These are phyloP conservation scores for Oenanthe sinensis DNA, from an alignment of 129 eudicot species.

Conservation along the genomic window DNA sequence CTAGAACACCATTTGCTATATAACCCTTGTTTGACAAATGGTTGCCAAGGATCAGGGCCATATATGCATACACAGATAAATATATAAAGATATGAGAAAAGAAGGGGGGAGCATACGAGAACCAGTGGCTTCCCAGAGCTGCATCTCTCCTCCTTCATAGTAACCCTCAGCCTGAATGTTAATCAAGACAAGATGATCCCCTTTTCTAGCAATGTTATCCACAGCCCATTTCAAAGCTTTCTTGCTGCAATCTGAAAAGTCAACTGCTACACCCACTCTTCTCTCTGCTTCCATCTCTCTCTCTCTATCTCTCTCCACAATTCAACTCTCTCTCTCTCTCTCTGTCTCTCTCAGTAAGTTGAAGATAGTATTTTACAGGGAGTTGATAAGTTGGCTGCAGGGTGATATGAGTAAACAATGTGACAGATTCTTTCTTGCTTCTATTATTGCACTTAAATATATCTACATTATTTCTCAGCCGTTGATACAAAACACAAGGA, in stretches of 20 bases:
- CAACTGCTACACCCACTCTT: slow-evolving; percentile 77
- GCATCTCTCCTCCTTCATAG: slow-evolving; percentile 54
- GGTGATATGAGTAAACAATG: no score
- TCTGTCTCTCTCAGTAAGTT: background rate
- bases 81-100: background rate
- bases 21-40: no score
- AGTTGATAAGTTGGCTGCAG: background rate
- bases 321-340: background rate
- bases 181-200: slow-evolving; percentile 68
- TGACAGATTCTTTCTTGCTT: background rate
- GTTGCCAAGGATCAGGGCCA: no score
- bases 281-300: slow-evolving; percentile 34
- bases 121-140: slow-evolving; percentile 83
- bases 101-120: slow-evolving; percentile 47
- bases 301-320: slow-evolving; percentile 11
- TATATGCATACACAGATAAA: background rate
- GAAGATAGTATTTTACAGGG: no score
- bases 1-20: no score
- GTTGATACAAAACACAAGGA: background rate
- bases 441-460: background rate
- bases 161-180: slow-evolving; percentile 44
- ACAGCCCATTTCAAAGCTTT: slow-evolving; percentile 57
- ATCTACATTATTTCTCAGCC: background rate
- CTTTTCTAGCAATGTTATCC: slow-evolving; percentile 43
- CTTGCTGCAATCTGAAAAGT: slow-evolving; percentile 71